phyloP scores from a whole-genome alignment of 208 protist genomes.

The Vickermania ingenoplastis region DNA sequence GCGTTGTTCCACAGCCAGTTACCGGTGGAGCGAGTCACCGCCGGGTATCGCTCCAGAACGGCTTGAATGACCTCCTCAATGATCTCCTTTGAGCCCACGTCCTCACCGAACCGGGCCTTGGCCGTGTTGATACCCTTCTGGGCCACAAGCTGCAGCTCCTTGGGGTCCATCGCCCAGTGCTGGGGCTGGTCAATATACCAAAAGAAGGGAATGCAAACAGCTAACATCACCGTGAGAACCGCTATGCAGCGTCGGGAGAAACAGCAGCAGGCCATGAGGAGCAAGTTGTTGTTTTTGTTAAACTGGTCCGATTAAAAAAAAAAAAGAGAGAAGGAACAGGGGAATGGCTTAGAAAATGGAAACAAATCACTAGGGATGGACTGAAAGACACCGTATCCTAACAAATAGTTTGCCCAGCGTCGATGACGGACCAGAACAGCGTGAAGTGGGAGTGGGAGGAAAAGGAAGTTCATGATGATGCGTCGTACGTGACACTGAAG shows the following conservation, averaged over 20 bases:
- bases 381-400: too few relatives aligned
- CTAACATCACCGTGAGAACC: slow-evolving; percentile 19
- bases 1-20: slow-evolving; percentile 88
- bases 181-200: slow-evolving; percentile 38
- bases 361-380: too few relatives aligned
- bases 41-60: slow-evolving; percentile 59
- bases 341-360: slow-evolving; percentile 6
- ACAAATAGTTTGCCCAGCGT: too few relatives aligned
- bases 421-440: too few relatives aligned
- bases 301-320: not conserved
- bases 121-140: slow-evolving; percentile 54
- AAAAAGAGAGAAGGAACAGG: not conserved
- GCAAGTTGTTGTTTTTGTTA: slow-evolving; percentile 1
- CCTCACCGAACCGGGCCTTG: slow-evolving; percentile 28
- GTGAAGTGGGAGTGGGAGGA: too few relatives aligned
- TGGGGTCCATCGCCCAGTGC: slow-evolving; percentile 74
- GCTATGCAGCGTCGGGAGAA: not conserved
- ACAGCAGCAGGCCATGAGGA: not conserved
- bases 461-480: too few relatives aligned
- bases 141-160: slow-evolving; percentile 54
- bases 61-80: slow-evolving; percentile 51
- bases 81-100: slow-evolving; percentile 29
- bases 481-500: too few relatives aligned
- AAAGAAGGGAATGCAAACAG: slow-evolving; percentile 31
- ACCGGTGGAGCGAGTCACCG: slow-evolving; percentile 40